Percentiles rank a stretch among this genome's conserved stretches.
These are phyloP conservation scores for Suillus subluteus DNA, from an alignment of 768 basidiomycete genomes.

Conservation along the genomic window DNA sequence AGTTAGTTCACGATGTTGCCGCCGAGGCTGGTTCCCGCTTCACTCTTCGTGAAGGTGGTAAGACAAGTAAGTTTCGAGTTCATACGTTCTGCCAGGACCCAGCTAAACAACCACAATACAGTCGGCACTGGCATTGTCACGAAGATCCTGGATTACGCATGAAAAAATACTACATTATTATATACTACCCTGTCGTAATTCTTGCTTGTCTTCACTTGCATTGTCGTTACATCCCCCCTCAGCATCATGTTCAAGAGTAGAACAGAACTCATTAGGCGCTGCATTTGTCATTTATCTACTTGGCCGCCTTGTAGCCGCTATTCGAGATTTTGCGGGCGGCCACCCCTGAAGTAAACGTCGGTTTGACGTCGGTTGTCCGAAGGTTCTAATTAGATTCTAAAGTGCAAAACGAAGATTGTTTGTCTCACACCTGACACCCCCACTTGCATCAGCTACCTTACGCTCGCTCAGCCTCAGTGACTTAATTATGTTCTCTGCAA, in stretches of 20 bases:
- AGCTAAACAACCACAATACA: conserved; percentile 33
- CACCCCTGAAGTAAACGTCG: conserved; percentile 10
- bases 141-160: conserved; percentile 64
- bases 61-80: conserved; percentile 68
- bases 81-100: not conserved
- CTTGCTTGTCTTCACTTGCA: conserved; percentile 19
- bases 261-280: not conserved
- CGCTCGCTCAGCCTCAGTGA: not conserved
- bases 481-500: conserved; percentile 14
- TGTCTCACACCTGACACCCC: conserved; percentile 19
- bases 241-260: conserved; percentile 22
- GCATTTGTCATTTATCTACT: not conserved
- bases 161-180: conserved; percentile 15
- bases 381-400: not conserved
- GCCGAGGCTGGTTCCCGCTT: conserved; percentile 87
- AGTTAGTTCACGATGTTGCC: conserved; percentile 83
- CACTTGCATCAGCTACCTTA: conserved; percentile 9
- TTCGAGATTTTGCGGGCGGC: not conserved
- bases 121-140: conserved; percentile 96
- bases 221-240: conserved; percentile 26
- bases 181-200: conserved; percentile 25
- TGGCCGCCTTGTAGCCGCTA: conserved; percentile 1
- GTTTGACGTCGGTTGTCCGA: conserved; percentile 7
- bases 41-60: conserved; percentile 93
- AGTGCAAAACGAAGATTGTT: conserved; percentile 5